Percentiles rank a stretch among this genome's conserved stretches.
Conservation (phyloP, 1,284 basidiomycete genomes). For the Fomitiporia mediterranea region DNA sequence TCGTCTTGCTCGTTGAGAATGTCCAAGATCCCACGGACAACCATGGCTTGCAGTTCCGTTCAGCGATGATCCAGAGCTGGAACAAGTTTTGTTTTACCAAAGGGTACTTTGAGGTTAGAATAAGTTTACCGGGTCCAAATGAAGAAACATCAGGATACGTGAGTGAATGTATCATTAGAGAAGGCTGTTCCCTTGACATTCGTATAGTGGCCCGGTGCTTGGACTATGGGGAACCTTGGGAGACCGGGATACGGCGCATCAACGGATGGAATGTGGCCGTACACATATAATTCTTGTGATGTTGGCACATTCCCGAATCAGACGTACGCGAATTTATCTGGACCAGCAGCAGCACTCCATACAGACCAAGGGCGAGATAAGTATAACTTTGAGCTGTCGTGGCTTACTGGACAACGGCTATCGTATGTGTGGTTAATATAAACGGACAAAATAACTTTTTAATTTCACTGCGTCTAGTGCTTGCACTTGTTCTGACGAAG, state of each 20-base stretch:
- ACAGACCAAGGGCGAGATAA: slow-evolving; percentile 32
- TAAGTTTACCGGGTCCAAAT: slow-evolving; percentile 35
- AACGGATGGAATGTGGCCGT: slow-evolving; percentile 74
- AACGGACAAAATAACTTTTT: background rate
- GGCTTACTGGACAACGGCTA: slow-evolving; percentile 45
- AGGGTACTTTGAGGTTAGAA: slow-evolving; percentile 60
- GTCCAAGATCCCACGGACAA: slow-evolving; percentile 34
- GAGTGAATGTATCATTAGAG: slow-evolving; percentile 21
- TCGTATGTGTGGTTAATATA: slow-evolving; percentile 35
- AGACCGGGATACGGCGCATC: slow-evolving; percentile 79
- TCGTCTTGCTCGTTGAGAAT: slow-evolving; percentile 71
- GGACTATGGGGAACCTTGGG: slow-evolving; percentile 92
- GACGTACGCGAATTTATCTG: slow-evolving; percentile 47
- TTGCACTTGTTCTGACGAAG: slow-evolving; percentile 77
- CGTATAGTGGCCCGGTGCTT: slow-evolving; percentile 62
- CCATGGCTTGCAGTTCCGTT: slow-evolving; percentile 63
- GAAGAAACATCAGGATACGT: slow-evolving; percentile 35
- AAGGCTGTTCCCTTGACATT: background rate
- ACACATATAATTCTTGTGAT: slow-evolving; percentile 74
- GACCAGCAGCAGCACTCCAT: slow-evolving; percentile 41
- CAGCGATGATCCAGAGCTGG: slow-evolving; percentile 69
- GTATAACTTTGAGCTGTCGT: slow-evolving; percentile 43
- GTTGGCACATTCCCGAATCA: slow-evolving; percentile 82
- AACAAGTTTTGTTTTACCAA: slow-evolving; percentile 87
- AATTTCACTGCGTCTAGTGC: slow-evolving; percentile 29